Evolutionary conservation across 2,329 filamentous ascomycete genomes (phyloP), one percentile per base, ranked within the genome.

Genomic region (Diaporthe sp.): DNA sequence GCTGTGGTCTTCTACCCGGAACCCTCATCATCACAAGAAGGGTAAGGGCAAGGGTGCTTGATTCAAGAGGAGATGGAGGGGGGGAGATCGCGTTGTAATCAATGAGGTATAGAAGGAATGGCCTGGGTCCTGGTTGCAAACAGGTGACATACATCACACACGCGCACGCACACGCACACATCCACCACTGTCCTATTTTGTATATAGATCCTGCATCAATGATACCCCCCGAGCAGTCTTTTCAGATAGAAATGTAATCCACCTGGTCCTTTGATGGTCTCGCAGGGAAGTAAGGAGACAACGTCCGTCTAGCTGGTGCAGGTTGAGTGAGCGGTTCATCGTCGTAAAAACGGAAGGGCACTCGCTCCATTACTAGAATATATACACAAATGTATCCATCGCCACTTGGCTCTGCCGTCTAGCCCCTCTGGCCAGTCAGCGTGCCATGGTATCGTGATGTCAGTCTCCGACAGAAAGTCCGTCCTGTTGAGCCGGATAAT

Each of bases 1-100:
- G 4, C 82, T 89, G 77, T 83, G 82, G 78, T 82, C 87, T 15
- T 74, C 79, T 69, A 80, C 78, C 72, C 82, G 81, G 72, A 73
- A 72, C 12, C 64, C 35, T 13, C 19, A 17, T 10, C 40, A 22
- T 4, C 28, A n/a, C n/a, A 57, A 17, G 54, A 82, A 80, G 78
- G 78, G 70, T 17, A 80, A 77, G 76, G 70, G 61, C 8, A 75
- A 75, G 50, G 72, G 68, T 9, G 67, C 35, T 5, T 61, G 42
- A 35, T 17, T 47, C 40, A 28, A 38, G 22, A 12, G 35, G 3
- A 19, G 10, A 19, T 30, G 25, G 25, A 38, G 28, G 42, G 42
- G 30, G 12, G 13, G 22, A 42, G n/a, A n/a, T n/a, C n/a, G n/a
- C n/a, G n/a, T n/a, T n/a, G n/a, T n/a, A n/a, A n/a, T n/a, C n/a